Conservation (phyloP, 2,329 filamentous ascomycete species). For the Meredithiella fracta region DNA sequence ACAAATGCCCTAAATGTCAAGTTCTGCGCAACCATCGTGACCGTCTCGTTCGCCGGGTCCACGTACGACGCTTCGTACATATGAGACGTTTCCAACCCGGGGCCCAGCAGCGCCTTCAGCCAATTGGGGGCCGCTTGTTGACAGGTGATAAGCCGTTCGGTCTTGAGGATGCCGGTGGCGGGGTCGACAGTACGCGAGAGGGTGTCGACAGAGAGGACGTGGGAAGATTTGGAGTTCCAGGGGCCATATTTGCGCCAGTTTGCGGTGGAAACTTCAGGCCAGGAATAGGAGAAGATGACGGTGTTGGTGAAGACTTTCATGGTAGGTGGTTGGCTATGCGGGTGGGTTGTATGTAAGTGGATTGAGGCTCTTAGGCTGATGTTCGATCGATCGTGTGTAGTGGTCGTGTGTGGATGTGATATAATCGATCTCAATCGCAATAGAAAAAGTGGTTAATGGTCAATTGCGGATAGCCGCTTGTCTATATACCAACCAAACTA, state of each 20-base stretch:
- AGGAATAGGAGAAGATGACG: conserved; percentile 91
- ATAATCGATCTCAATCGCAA: no score
- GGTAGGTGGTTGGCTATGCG: conserved; percentile 16
- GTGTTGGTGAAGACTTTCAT: conserved; percentile 95
- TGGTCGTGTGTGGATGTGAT: no score
- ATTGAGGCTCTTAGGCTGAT: neutral
- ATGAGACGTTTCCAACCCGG: conserved; percentile 58
- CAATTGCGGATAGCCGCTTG: no score
- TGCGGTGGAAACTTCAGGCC: conserved; percentile 91
- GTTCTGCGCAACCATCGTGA: conserved; percentile 95
- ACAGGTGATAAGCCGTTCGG: conserved; percentile 46
- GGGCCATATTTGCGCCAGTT: conserved; percentile 99
- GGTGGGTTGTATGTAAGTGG: neutral
- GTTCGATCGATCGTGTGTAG: neutral
- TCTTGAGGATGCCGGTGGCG: conserved; percentile 41
- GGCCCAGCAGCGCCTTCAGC: conserved; percentile 63
- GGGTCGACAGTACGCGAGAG: conserved; percentile 50
- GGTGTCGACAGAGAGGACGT: conserved; percentile 91
- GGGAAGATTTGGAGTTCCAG: conserved; percentile 97
- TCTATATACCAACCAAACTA: no score
- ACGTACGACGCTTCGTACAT: conserved; percentile 96
- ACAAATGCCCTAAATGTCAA: conserved; percentile 83
- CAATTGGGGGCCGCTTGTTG: conserved; percentile 54
- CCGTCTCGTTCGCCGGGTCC: conserved; percentile 63
- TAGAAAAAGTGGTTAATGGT: no score